Evolutionary conservation across 148 eudicot species (phyloP).

Genomic region (Simmondsia chinensis): DNA sequence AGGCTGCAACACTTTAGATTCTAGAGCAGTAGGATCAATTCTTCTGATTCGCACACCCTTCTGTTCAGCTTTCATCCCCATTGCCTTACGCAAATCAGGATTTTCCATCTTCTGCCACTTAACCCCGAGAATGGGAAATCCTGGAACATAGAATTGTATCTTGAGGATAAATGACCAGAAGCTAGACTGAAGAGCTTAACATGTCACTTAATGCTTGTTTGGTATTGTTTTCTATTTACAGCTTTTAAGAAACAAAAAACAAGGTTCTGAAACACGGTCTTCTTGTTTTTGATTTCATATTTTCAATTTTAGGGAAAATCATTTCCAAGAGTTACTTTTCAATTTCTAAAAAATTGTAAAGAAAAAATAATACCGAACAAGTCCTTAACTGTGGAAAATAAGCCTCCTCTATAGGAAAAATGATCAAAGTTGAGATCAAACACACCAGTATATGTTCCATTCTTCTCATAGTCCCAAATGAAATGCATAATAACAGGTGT

Average conservation of each 20-base stretch:
- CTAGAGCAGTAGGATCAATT: conserved; percentile 76
- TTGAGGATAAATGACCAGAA: no score
- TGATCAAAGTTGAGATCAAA: not conserved
- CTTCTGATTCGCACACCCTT: conserved; percentile 91
- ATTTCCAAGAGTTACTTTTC: no score
- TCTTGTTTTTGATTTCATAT: no score
- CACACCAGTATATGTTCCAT: conserved; percentile 80
- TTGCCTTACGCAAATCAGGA: conserved; percentile 60
- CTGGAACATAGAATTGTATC: conserved; percentile 18
- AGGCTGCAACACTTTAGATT: conserved; percentile 54
- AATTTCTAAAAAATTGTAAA: no score
- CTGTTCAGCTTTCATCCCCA: conserved; percentile 79
- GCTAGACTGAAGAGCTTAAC: no score
- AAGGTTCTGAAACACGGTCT: no score
- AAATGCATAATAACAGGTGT: conserved; percentile 86
- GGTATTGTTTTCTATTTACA: no score
- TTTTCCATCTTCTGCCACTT: conserved; percentile 99
- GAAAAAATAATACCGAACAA: no score
- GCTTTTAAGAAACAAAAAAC: no score
- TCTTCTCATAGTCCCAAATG: conserved; percentile 73
- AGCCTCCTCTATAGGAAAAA: not conserved
- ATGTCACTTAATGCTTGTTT: no score
- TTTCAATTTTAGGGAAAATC: no score
- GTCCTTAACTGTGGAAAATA: not conserved
- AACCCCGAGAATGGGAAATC: conserved; percentile 82